Percentiles rank a stretch among this genome's conserved stretches.
These are phyloP conservation scores for Candolleomyces aberdarensis DNA, from an alignment of 768 basidiomycete species.

Conservation along the genomic window DNA sequence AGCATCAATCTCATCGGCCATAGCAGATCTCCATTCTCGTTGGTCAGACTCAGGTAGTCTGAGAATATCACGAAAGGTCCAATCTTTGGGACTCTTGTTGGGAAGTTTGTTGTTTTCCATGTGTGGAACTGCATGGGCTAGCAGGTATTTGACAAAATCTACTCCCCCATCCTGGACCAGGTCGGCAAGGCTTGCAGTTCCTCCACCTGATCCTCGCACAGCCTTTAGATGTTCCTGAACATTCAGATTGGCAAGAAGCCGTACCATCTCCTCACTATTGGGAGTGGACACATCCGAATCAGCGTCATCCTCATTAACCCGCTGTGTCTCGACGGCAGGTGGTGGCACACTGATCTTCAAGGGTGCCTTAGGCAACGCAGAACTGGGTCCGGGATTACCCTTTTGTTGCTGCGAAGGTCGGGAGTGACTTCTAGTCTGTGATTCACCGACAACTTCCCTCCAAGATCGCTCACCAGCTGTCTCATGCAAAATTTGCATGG, in stretches of 20 bases:
- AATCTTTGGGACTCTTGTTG: neutral
- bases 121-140: neutral
- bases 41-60: neutral
- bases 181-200: neutral
- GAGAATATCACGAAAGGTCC: constrained; percentile 1
- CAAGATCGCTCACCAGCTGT: neutral
- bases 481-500: neutral
- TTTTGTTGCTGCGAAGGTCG: too few species aligned
- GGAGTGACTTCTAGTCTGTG: neutral
- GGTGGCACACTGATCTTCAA: too few species aligned
- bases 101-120: too few species aligned
- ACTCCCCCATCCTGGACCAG: constrained; percentile 4
- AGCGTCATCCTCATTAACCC: too few species aligned
- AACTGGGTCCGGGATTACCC: too few species aligned
- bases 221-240: neutral
- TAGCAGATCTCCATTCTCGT: constrained; percentile 7
- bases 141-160: neutral
- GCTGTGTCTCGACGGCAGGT: too few species aligned
- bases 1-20: constrained; percentile 7
- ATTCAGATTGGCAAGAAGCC: neutral
- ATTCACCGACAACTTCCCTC: neutral
- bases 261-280: too few species aligned
- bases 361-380: too few species aligned
- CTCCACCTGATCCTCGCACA: neutral
- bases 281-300: too few species aligned